These are phyloP conservation scores for Tilletia horrida DNA, from an alignment of 1,284 basidiomycete genomes.

Conservation along the genomic window DNA sequence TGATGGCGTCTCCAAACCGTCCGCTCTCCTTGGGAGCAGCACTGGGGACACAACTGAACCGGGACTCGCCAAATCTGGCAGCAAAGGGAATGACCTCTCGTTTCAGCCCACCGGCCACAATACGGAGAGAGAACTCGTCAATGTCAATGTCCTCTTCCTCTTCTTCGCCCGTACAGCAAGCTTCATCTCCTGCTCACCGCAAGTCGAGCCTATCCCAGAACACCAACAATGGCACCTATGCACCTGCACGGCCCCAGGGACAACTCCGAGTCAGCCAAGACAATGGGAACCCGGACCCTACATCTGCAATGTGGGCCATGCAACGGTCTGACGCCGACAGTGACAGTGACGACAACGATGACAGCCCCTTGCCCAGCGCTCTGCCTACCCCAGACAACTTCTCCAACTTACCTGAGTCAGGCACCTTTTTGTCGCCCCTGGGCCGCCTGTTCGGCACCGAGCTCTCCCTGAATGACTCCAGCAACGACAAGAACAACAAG, in stretches of 20 bases:
- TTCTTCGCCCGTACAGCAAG: constrained; percentile 26
- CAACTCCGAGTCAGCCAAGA: too few species aligned
- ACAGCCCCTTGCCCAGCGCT: constrained; percentile 13
- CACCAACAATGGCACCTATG: constrained; percentile 14
- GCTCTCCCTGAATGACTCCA: constrained; percentile 37
- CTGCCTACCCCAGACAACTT: constrained; percentile 9
- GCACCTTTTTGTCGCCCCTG: constrained; percentile 13
- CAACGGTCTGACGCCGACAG: constrained; percentile 24
- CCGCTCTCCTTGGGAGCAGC: constrained; percentile 31
- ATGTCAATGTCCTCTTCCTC: constrained; percentile 21
- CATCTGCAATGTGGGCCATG: constrained; percentile 24
- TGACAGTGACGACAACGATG: constrained; percentile 16
- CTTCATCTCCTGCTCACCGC: constrained; percentile 23
- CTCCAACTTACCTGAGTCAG: background rate
- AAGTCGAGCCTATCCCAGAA: constrained; percentile 24
- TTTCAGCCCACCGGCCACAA: constrained; percentile 45
- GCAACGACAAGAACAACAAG: constrained; percentile 23
- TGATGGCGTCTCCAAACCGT: background rate
- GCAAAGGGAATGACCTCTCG: constrained; percentile 27
- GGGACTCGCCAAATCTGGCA: constrained; percentile 35
- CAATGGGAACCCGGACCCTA: constrained; percentile 24
- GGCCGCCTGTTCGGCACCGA: constrained; percentile 44
- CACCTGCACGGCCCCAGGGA: background rate
- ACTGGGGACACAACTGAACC: constrained; percentile 42
- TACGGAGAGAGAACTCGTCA: constrained; percentile 20